Evolutionary conservation across 2,329 filamentous ascomycete genomes (phyloP), one percentile per base, ranked within the genome.

Genomic region (Calonectria ilicicola): DNA sequence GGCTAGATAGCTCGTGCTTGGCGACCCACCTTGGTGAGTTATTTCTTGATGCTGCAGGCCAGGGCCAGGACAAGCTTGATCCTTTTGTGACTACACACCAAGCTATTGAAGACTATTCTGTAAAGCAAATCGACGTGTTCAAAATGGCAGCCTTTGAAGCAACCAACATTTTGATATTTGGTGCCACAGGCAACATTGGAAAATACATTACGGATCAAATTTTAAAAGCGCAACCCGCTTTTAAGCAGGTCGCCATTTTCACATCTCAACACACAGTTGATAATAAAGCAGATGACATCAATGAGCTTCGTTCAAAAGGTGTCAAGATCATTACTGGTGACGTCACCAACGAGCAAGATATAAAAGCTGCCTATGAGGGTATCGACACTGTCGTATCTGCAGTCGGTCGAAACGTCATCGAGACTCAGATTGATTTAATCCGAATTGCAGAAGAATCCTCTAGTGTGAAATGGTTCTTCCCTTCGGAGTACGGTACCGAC

Each of bases 401-500:
- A 2, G 86, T 94, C 1, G 93, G 93, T 3, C 87, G 93, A 64
- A 87, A 86, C n/a, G 90, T 88, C 0, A 89, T 95, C 19, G 85
- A 88, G 26, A 82, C 87, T 10, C 93, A 94, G 77, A 89, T 92
- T 69, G 83, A 88, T 3, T 86, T 94, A n/a, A 87, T 94, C 65
- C 84, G 84, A 51, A 84, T 92, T 27, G 92, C 92, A 15, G 89
- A 90, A 46, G 82, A 86, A 66, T 87, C 87, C 0, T 81, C 84
- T 2, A 86, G 83, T 27, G 88, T 94, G 38, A 87, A 88, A 74
- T 90, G 90, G 85, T 93, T 94, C 84, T 89, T 93, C 74, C 92
- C 92, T 0, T 92, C 90, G 9, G 92, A 94, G 80, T 94, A 91
- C 78, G 91, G 90, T 69, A 93, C 90, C 2, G 92, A 92, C 78